Percentiles rank a stretch among this genome's conserved stretches.
Conservation (phyloP, 495 filamentous ascomycete genomes). For the Aspergillus hancockii region DNA sequence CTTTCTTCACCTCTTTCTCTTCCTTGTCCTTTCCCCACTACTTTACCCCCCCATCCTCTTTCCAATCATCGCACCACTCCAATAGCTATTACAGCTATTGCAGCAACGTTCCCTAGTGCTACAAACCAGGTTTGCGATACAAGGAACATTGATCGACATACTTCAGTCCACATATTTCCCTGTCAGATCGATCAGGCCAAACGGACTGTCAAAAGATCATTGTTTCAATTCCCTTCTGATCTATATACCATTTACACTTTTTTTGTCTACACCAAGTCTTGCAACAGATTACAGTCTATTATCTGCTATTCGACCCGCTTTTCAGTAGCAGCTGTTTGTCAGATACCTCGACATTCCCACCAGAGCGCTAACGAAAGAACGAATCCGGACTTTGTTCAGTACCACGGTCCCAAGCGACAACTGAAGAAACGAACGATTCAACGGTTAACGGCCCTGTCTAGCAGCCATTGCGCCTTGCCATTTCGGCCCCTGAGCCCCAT, state of each 20-base stretch:
- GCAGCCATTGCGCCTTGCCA: conserved; percentile 21
- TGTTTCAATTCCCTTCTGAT: conserved; percentile 11
- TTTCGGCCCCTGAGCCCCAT: conserved; percentile 10
- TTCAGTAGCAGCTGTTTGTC: conserved; percentile 18
- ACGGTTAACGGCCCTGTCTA: neutral
- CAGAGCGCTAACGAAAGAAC: conserved; percentile 1
- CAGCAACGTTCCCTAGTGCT: neutral
- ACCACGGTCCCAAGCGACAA: conserved; percentile 8
- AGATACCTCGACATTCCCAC: neutral
- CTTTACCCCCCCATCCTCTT: neutral
- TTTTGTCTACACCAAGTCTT: conserved; percentile 8
- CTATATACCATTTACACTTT: conserved; percentile 19
- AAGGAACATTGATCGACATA: neutral
- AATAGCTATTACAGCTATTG: neutral
- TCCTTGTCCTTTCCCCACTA: neutral
- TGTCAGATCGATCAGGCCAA: conserved; percentile 14
- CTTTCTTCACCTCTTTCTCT: neutral
- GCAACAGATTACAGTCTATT: conserved; percentile 3
- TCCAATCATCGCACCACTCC: neutral
- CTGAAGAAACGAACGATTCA: neutral
- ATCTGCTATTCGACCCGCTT: conserved; percentile 14
- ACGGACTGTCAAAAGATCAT: conserved; percentile 10
- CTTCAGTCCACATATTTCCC: neutral
- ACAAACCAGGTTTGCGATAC: neutral
- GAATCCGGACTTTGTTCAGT: neutral